Evolutionary conservation across 1,139 yeast genomes (phyloP).

Genomic region (Candida tropicalis): DNA sequence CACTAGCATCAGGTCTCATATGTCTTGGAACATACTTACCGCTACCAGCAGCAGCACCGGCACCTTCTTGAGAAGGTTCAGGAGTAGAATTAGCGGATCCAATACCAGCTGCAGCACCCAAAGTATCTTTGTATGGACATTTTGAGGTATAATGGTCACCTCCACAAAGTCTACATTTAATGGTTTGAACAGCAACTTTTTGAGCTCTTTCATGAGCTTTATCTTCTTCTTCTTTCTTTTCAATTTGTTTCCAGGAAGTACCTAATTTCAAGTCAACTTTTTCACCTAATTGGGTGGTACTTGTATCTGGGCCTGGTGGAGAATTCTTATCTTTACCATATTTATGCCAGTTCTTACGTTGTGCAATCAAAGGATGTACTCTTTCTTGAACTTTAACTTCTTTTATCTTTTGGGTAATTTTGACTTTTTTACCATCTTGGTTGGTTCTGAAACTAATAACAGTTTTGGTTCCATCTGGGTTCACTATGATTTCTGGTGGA

Average conservation of each 20-base stretch:
- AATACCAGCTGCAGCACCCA: constrained; percentile 55
- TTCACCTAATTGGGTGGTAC: constrained; percentile 90
- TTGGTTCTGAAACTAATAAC: constrained; percentile 77
- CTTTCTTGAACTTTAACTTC: constrained; percentile 77
- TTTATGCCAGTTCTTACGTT: constrained; percentile 72
- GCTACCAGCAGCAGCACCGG: constrained; percentile 26
- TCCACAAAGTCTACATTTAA: constrained; percentile 88
- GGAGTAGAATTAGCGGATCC: constrained; percentile 31
- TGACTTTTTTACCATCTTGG: constrained; percentile 81
- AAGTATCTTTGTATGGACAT: constrained; percentile 94
- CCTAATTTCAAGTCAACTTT: constrained; percentile 71
- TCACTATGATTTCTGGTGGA: constrained; percentile 74
- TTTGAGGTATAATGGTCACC: constrained; percentile 93
- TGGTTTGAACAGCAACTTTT: constrained; percentile 48
- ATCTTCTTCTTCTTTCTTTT: constrained; percentile 56
- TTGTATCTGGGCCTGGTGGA: constrained; percentile 83
- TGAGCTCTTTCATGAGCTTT: constrained; percentile 56
- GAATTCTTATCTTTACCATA: constrained; percentile 82
- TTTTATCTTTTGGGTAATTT: constrained; percentile 81
- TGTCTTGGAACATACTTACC: constrained; percentile 79
- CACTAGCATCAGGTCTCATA: constrained; percentile 62
- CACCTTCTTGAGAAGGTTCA: constrained; percentile 20
- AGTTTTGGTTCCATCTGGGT: constrained; percentile 89
- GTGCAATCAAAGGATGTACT: constrained; percentile 77
- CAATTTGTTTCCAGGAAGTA: constrained; percentile 73